Percentiles rank a stretch among this genome's conserved stretches.
Conservation (phyloP, 1,139 yeast species). For the Entelexis sorbosivorans region DNA sequence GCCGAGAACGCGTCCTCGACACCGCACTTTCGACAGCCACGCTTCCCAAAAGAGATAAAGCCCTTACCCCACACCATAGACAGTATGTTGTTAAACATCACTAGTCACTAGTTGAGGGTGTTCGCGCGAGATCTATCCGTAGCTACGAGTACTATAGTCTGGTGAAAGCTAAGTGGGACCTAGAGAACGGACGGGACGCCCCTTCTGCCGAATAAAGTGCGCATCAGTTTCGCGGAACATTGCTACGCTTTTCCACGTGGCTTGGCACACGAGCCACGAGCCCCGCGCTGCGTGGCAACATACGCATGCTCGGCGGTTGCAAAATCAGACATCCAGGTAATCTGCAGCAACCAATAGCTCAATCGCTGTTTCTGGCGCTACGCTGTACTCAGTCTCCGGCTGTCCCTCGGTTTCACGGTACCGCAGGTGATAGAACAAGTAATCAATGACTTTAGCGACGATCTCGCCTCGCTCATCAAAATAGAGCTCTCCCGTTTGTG, state of each 20-base stretch:
- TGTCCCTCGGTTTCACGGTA: constrained; percentile 40
- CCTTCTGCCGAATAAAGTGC: too few relatives aligned
- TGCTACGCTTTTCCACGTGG: too few relatives aligned
- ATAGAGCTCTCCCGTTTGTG: constrained; percentile 39
- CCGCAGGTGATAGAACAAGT: constrained; percentile 63
- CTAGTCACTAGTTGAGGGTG: too few relatives aligned
- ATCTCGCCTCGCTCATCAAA: constrained; percentile 56
- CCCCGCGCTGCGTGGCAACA: too few relatives aligned
- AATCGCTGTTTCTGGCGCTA: constrained; percentile 88
- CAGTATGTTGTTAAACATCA: background rate
- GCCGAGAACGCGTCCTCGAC: too few relatives aligned
- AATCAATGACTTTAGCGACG: constrained; percentile 74
- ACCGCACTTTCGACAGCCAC: background rate
- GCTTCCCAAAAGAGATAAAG: constrained; percentile 3
- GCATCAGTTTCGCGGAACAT: too few relatives aligned
- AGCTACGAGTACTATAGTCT: too few relatives aligned
- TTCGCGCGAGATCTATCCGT: too few relatives aligned
- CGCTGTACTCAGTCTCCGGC: constrained; percentile 53
- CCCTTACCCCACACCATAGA: background rate
- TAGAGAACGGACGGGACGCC: too few relatives aligned
- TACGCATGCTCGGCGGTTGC: background rate
- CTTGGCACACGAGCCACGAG: too few relatives aligned
- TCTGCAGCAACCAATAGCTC: constrained; percentile 89
- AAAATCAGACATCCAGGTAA: constrained; percentile 45
- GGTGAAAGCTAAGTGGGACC: too few relatives aligned